Evolutionary conservation across 495 filamentous ascomycete species (phyloP), one percentile per base, ranked within the genome.

Genomic region (Aspergillus bertholletiae): DNA sequence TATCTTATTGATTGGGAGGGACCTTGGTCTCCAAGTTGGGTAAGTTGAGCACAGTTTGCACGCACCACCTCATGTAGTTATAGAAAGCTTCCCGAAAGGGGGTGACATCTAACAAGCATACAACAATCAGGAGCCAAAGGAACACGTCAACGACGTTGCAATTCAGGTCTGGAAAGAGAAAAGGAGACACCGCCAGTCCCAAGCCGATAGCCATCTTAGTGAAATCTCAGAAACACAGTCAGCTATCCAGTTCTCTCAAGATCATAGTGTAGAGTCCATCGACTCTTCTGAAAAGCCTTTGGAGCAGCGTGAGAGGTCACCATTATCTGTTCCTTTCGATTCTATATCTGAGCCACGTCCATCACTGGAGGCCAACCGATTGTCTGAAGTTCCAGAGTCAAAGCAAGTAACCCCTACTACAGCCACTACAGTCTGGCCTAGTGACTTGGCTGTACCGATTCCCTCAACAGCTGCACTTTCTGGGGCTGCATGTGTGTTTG

Each of bases 1-100:
- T 78, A 75, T 57, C 57, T 73, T 18, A 71, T 78, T 45, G 72
- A 76, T 27, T 77, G 74, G 74, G 69, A 71, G 49, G 66, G 64
- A 8, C 55, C 52, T 11, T 77, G 64, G 53, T 57, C 61, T 24
- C 72, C 74, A 28, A 67, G 60, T 57, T 77, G 73, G 73, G 74
- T 75, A 58, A 62, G 72, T 70, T 27, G 17, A 11, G 18, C 34
- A 15, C 47, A 9, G 15, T 50, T 17, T 35, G 8, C 23, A 35
- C 23, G 24, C 35, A 26, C 12, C 34, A 35, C 27, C 12, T 39
- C 32, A 37, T 41, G 21, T 41, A 23, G 15, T 27, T 41, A 11
- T n/a, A 34, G 6, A 17, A 27, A 39, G 23, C 34, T 51, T 28
- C 35, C n/a, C 18, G 28, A 49, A 6, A 17, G 5, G 18, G 5